A percentile compares a stretch with the other conserved stretches of the same genome.
These are phyloP conservation scores for Solanum appendiculatum DNA, from an alignment of 257 asterid genomes.

Conservation along the genomic window DNA sequence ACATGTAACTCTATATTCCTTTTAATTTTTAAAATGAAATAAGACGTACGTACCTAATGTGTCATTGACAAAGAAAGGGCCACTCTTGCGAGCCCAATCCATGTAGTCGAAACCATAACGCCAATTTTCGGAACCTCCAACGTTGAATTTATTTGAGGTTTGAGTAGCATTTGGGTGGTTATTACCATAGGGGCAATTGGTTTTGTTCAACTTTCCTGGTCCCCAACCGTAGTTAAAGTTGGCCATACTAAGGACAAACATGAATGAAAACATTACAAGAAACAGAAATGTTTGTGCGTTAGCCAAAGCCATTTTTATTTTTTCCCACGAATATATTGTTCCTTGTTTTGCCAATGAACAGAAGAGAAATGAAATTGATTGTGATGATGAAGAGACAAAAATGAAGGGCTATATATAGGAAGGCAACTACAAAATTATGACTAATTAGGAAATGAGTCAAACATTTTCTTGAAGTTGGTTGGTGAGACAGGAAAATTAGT, in stretches of 20 bases:
- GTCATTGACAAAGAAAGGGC: conserved; percentile 56
- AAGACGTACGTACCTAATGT: conserved; percentile 36
- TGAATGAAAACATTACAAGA: conserved; percentile 1
- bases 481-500: not conserved
- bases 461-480: not conserved
- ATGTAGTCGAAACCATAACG: conserved; percentile 59
- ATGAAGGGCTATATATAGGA: not conserved
- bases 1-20: too few relatives aligned
- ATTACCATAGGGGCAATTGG: conserved; percentile 20
- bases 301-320: conserved; percentile 12
- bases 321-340: not conserved
- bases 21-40: not conserved
- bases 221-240: conserved; percentile 29
- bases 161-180: conserved; percentile 20
- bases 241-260: not conserved
- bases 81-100: conserved; percentile 49
- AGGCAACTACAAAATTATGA: not conserved
- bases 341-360: not conserved
- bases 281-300: conserved; percentile 1
- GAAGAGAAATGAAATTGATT: not conserved
- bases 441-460: not conserved
- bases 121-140: conserved; percentile 63
- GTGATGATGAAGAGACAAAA: not conserved
- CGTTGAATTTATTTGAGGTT: conserved; percentile 22
- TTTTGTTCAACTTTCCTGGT: not conserved